Evolutionary conservation across 2,329 filamentous ascomycete species (phyloP).

Genomic region (Neonectria sp.): DNA sequence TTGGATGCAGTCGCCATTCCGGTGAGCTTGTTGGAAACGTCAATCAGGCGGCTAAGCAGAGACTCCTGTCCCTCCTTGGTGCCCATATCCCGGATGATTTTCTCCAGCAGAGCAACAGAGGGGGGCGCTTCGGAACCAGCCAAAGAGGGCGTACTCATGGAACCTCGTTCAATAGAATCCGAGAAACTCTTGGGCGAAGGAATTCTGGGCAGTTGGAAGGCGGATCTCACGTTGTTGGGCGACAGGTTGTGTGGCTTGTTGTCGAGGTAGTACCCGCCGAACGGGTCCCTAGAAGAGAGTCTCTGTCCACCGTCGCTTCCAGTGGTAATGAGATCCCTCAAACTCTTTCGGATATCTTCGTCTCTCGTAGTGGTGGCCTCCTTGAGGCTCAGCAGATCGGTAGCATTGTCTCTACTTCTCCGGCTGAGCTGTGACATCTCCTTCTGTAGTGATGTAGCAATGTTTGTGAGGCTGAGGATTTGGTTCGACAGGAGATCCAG

Average conservation of each 20-base stretch:
- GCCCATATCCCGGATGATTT: conserved; percentile 95
- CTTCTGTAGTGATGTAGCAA: conserved; percentile 89
- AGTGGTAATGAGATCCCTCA: conserved; percentile 77
- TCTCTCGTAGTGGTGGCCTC: conserved; percentile 94
- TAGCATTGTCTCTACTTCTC: conserved; percentile 96
- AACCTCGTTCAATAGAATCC: conserved; percentile 81
- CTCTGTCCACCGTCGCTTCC: conserved; percentile 52
- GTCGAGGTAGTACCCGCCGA: conserved; percentile 75
- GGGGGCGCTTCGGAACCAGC: conserved; percentile 70
- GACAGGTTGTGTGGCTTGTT: conserved; percentile 81
- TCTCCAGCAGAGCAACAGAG: conserved; percentile 86
- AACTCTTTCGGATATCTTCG: conserved; percentile 94
- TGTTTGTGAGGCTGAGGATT: conserved; percentile 88
- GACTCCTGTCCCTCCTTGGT: conserved; percentile 95
- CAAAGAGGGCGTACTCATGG: conserved; percentile 78
- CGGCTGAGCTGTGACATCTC: conserved; percentile 94
- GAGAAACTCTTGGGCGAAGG: conserved; percentile 88
- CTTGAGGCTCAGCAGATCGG: conserved; percentile 93
- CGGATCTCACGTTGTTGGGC: conserved; percentile 70
- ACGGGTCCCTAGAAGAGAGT: conserved; percentile 66
- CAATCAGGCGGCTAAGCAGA: conserved; percentile 76
- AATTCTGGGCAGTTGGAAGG: conserved; percentile 86
- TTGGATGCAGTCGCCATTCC: conserved; percentile 73
- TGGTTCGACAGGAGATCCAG: conserved; percentile 82
- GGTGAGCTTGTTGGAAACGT: conserved; percentile 80